These are phyloP conservation scores for Ascochyta koolunga DNA, from an alignment of 2,329 filamentous ascomycete genomes.

Conservation along the genomic window DNA sequence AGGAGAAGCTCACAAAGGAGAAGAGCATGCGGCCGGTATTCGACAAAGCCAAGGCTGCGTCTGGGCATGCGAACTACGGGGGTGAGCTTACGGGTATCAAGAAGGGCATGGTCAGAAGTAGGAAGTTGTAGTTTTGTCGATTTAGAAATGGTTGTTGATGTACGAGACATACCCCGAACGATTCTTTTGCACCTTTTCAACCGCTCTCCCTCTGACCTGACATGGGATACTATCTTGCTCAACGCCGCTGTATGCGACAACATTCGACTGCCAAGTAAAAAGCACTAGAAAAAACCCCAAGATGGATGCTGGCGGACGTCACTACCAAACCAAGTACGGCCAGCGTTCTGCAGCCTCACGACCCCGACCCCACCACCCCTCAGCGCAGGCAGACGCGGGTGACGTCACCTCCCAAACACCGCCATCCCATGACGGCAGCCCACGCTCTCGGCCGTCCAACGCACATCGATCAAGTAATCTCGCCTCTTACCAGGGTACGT, in stretches of 20 bases:
- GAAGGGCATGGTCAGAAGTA: constrained; percentile 87
- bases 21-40: constrained; percentile 84
- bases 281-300: too few species aligned
- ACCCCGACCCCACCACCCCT: constrained; percentile 14
- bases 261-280: too few species aligned
- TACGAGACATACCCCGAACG: constrained; percentile 2
- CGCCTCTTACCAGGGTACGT: constrained; percentile 15
- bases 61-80: constrained; percentile 67
- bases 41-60: constrained; percentile 78
- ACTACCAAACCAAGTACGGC: not conserved
- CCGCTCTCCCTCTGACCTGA: too few species aligned
- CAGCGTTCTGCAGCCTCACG: not conserved
- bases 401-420: constrained; percentile 26
- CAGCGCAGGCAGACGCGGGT: constrained; percentile 23
- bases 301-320: too few species aligned
- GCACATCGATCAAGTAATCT: constrained; percentile 22
- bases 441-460: constrained; percentile 18
- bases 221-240: too few species aligned
- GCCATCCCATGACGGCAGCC: constrained; percentile 20
- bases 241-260: too few species aligned
- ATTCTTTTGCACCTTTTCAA: not conserved
- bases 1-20: constrained; percentile 97
- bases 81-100: constrained; percentile 97
- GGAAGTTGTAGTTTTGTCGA: constrained; percentile 71
- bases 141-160: not conserved